Conservation (phyloP, 2,329 filamentous ascomycete species). For the Trichoderma endophyticum region DNA sequence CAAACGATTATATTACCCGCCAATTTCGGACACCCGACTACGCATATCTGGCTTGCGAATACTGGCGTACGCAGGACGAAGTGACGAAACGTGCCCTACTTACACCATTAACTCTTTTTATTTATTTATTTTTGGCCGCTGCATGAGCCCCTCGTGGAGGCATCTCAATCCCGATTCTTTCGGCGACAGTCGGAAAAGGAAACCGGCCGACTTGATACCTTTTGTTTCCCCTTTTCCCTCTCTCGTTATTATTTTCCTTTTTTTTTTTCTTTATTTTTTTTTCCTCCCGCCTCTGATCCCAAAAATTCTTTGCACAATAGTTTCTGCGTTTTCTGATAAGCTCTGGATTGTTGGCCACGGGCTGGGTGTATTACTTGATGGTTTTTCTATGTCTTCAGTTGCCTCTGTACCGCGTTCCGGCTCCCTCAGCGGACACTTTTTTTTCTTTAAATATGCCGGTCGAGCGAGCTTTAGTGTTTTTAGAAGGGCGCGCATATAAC, state of each 20-base stretch:
- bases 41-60: constrained; percentile 33
- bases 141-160: constrained; percentile 26
- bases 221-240: constrained; percentile 23
- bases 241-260: constrained; percentile 14
- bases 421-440: constrained; percentile 9
- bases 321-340: constrained; percentile 28
- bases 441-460: constrained; percentile 1
- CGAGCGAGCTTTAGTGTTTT: constrained; percentile 12
- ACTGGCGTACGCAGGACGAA: constrained; percentile 40
- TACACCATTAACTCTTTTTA: constrained; percentile 29
- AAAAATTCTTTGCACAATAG: constrained; percentile 36
- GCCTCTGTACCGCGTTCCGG: constrained; percentile 27
- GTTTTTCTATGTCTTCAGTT: constrained; percentile 32
- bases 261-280: constrained; percentile 22
- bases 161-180: constrained; percentile 24
- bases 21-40: constrained; percentile 30
- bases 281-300: constrained; percentile 23
- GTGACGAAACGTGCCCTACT: constrained; percentile 38
- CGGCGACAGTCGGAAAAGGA: constrained; percentile 26
- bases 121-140: constrained; percentile 17
- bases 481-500: constrained; percentile 16
- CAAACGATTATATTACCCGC: constrained; percentile 32
- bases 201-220: constrained; percentile 37
- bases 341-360: constrained; percentile 30
- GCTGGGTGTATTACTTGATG: constrained; percentile 38